Evolutionary conservation across 306 rosid genomes (phyloP).

Genomic region (Gillenia trifoliata): DNA sequence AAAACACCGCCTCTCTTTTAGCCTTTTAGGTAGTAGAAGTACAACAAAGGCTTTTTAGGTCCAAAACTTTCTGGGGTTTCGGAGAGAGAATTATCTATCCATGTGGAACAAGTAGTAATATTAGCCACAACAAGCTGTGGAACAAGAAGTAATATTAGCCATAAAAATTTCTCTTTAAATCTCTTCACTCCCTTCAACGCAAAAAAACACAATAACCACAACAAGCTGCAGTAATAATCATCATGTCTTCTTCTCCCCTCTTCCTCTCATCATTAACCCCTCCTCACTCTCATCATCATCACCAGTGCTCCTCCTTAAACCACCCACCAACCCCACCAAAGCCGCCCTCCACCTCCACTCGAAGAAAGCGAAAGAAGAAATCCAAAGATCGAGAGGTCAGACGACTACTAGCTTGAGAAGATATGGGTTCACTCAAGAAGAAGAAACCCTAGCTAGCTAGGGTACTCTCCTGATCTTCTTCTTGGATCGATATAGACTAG

Average conservation of each 20-base stretch:
- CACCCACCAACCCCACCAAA: slow-evolving; percentile 49
- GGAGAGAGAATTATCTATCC: slow-evolving; percentile 1
- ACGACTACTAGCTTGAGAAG: slow-evolving; percentile 25
- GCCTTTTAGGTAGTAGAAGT: neutral
- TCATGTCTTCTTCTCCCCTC: slow-evolving; percentile 51
- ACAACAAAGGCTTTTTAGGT: neutral
- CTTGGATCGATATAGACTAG: slow-evolving; percentile 3
- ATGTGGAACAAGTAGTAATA: neutral
- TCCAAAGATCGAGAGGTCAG: slow-evolving; percentile 1
- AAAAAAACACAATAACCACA: neutral
- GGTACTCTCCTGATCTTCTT: slow-evolving; percentile 25
- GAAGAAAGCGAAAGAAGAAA: slow-evolving; percentile 37
- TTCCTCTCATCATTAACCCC: slow-evolving; percentile 59
- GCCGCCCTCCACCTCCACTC: slow-evolving; percentile 21
- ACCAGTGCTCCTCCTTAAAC: slow-evolving; percentile 32
- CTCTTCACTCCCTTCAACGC: slow-evolving; percentile 35
- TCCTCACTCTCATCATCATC: slow-evolving; percentile 61
- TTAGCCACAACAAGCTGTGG: slow-evolving; percentile 6
- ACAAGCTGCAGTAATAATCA: slow-evolving; percentile 32
- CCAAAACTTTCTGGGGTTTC: slow-evolving; percentile 18
- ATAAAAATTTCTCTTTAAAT: neutral
- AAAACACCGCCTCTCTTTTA: slow-evolving; percentile 19
- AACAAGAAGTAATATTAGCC: neutral
- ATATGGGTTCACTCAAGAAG: slow-evolving; percentile 57
- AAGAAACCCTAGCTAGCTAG: slow-evolving; percentile 58